Evolutionary conservation across 768 basidiomycete species (phyloP).

Genomic region (Termitomyces sp.): DNA sequence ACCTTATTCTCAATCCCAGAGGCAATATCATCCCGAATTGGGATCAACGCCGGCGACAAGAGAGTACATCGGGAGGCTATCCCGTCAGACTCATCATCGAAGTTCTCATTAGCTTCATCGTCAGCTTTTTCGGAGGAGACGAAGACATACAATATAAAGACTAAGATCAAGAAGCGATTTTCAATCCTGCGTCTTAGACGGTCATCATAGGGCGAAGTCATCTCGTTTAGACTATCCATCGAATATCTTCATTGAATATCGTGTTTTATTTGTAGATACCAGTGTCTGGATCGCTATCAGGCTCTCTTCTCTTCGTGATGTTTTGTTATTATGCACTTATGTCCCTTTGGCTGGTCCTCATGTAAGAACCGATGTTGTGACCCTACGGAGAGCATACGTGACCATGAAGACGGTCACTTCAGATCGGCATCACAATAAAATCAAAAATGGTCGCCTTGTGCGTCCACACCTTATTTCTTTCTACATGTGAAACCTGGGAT

Average conservation of each 20-base stretch:
- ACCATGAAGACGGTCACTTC: neutral
- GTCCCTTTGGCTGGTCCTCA: neutral
- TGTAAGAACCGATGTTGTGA: no score
- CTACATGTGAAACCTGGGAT: neutral
- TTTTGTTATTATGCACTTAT: neutral
- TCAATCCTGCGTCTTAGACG: conserved; percentile 10
- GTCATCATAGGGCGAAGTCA: neutral
- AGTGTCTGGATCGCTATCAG: neutral
- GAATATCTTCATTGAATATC: neutral
- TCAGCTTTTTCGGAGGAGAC: conserved; percentile 1
- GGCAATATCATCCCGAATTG: conserved; percentile 12
- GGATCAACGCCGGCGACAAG: conserved; percentile 2
- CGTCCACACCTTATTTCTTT: neutral
- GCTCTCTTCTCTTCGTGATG: neutral
- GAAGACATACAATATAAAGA: conserved; percentile 2
- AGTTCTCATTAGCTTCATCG: conserved; percentile 2
- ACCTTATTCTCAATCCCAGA: conserved; percentile 10
- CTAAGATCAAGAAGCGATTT: conserved; percentile 15
- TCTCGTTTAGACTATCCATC: neutral
- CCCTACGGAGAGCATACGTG: neutral
- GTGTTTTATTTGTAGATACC: neutral
- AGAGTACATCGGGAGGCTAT: neutral
- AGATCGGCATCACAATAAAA: neutral
- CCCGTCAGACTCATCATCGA: neutral
- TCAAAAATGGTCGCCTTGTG: neutral